Base-by-base conservation (phyloP, 352 stramenopile genomes). In the Thalassiosira mediterranea region DNA sequence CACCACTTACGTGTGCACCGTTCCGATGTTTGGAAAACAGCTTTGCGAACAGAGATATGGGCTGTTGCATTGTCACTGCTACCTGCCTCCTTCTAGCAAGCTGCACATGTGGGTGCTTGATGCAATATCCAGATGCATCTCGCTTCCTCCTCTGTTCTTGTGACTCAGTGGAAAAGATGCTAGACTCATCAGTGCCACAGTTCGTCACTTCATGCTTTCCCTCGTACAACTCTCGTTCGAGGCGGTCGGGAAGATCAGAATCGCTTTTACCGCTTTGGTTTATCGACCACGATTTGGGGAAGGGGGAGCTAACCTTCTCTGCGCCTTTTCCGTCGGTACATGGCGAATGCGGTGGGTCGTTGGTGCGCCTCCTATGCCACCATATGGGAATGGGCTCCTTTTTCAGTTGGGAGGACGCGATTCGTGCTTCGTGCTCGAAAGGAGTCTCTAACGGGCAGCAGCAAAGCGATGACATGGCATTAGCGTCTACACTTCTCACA, bases 281-380 rank as follows among this genome's bases (percentile, higher is more conserved):
- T 7, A 56, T 10, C 3, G 65, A 74, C 65, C 65, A 74, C n/a
- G 56, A 64, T 49, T 65, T 61, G 19, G 65, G 65, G 54, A 74
- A 74, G 8, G 54, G 65, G 4, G 65, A 74, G 15, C 31, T 4
- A 47, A 67, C 65, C 17, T 49, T 52, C 2, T 26, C n/a, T n/a
- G n/a, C n/a, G n/a, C n/a, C n/a, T n/a, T n/a, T n/a, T n/a, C n/a
- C n/a, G n/a, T n/a, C n/a, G n/a, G n/a, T n/a, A n/a, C n/a, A 19
- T 46, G n/a, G 37, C 11, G 42, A 47, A 23, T 15, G 19, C n/a
- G 3, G 23, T 3, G 42, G 11, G 21, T 29, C 13, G 46, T 47
- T 13, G 4, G 38, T 58, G 17, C 53, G 46, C 23, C 42, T 42
- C 26, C 53, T 42, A 47, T 64, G 31, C 64, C 64, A 73, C 52